phyloP scores from a whole-genome alignment of 2,329 filamentous ascomycete genomes.

The Ophiobolus disseminans region DNA sequence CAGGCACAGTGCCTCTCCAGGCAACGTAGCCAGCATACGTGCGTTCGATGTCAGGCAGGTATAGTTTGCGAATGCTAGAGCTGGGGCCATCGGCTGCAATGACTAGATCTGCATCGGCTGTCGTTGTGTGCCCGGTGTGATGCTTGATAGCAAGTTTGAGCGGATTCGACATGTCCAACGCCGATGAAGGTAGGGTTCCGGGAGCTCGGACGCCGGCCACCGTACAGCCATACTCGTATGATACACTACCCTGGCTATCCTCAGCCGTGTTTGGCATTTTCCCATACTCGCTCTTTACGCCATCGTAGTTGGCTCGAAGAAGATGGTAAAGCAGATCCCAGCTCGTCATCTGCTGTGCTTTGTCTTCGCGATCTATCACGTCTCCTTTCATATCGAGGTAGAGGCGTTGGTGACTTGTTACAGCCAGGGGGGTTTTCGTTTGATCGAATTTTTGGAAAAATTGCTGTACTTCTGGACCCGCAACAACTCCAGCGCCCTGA shows the following conservation, averaged over 20 bases:
- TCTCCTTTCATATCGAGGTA: constrained; percentile 30
- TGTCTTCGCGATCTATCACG: constrained; percentile 25
- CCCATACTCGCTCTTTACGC: constrained; percentile 28
- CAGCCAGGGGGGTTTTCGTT: constrained; percentile 21
- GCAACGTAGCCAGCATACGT: constrained; percentile 37
- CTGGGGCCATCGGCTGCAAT: constrained; percentile 36
- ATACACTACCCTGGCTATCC: constrained; percentile 16
- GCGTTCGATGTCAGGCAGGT: constrained; percentile 23
- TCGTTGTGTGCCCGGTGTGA: constrained; percentile 10
- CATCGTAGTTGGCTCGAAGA: constrained; percentile 34
- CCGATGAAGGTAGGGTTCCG: background rate
- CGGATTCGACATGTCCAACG: constrained; percentile 5
- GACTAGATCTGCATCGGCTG: constrained; percentile 22
- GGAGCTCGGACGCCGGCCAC: constrained; percentile 18
- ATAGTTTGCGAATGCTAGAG: constrained; percentile 26
- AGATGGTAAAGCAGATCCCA: constrained; percentile 39
- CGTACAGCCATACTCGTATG: constrained; percentile 28
- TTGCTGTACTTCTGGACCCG: constrained; percentile 25
- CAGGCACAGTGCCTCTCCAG: constrained; percentile 36
- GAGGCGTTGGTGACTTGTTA: constrained; percentile 26
- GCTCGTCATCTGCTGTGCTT: constrained; percentile 35
- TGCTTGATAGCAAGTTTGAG: constrained; percentile 16
- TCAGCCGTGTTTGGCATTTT: constrained; percentile 16
- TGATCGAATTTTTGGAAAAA: constrained; percentile 32
- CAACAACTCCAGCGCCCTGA: constrained; percentile 38